A percentile compares a stretch with the other conserved stretches of the same genome.
Evolutionary conservation across 305 asterid species (phyloP).

Genomic region (Solanum hybrid): DNA sequence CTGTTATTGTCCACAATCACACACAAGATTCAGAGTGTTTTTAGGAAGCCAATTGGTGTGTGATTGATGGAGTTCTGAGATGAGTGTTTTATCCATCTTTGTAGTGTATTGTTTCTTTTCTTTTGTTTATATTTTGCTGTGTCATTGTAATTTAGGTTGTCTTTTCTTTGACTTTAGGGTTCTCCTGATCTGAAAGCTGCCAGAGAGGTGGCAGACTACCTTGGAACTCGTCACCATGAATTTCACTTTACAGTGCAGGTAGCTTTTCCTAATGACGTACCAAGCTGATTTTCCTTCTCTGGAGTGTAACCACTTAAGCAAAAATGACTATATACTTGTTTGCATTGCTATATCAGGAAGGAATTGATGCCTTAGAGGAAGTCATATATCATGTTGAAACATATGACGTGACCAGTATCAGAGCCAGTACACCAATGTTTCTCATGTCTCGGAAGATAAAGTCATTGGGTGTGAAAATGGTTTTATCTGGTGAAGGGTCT

Average conservation of each 20-base stretch:
- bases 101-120: neutral
- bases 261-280: slow-evolving; percentile 3
- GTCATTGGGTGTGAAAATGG: slow-evolving; percentile 97
- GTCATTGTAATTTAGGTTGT: neutral
- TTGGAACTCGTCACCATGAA: slow-evolving; percentile 95
- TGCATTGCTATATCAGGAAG: slow-evolving; percentile 58
- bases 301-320: slow-evolving; percentile 1
- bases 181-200: slow-evolving; percentile 98
- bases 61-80: neutral
- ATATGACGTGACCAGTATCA: slow-evolving; percentile 88
- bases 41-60: neutral
- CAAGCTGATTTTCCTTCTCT: neutral
- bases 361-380: slow-evolving; percentile 93
- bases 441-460: slow-evolving; percentile 96
- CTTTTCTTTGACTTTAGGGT: slow-evolving; percentile 38
- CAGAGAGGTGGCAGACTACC: slow-evolving; percentile 92
- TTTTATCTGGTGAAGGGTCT: slow-evolving; percentile 98
- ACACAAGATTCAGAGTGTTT: neutral
- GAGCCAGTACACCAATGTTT: slow-evolving; percentile 99
- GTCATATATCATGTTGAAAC: slow-evolving; percentile 95
- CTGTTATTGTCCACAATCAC: neutral
- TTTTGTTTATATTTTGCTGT: neutral
- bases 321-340: slow-evolving; percentile 7
- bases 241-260: slow-evolving; percentile 96
- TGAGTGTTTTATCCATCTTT: neutral